Conservation (phyloP, 768 basidiomycete species). For the Russula sp. region DNA sequence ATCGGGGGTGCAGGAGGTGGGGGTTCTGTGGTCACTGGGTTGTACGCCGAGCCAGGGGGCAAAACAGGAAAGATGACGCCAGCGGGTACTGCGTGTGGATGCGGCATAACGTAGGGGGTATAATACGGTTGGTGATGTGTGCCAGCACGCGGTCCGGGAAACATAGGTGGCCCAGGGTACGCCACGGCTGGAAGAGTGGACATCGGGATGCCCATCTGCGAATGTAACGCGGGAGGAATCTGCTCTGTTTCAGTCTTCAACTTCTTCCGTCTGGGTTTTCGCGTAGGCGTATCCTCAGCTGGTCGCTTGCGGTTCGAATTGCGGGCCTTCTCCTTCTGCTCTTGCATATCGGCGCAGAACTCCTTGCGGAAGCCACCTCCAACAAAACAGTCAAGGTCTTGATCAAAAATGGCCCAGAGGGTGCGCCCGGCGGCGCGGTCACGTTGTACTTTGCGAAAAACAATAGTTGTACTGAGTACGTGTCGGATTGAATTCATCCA, state of each 20-base stretch:
- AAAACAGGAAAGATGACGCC: conserved; percentile 73
- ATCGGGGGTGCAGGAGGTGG: conserved; percentile 10
- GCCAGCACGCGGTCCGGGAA: conserved; percentile 32
- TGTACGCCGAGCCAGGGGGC: conserved; percentile 45
- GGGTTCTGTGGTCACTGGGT: conserved; percentile 25
- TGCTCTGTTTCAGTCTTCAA: conserved; percentile 19
- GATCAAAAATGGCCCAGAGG: conserved; percentile 82
- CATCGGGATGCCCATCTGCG: conserved; percentile 20
- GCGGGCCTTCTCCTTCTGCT: conserved; percentile 28
- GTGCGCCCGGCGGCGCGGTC: conserved; percentile 76
- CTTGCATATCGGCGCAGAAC: conserved; percentile 38
- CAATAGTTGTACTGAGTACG: conserved; percentile 86
- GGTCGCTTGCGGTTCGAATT: conserved; percentile 19
- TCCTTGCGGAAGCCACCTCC: conserved; percentile 77
- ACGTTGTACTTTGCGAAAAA: conserved; percentile 80
- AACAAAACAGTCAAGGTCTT: conserved; percentile 76
- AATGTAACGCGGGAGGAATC: conserved; percentile 4
- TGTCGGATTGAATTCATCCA: conserved; percentile 99
- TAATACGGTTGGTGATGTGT: conserved; percentile 73
- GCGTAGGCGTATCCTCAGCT: conserved; percentile 22
- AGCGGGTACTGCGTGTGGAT: conserved; percentile 45
- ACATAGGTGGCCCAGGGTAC: conserved; percentile 29
- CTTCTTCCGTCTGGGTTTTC: conserved; percentile 32
- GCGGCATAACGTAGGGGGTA: conserved; percentile 26
- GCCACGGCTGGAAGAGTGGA: conserved; percentile 26